These are phyloP conservation scores for Hypoxylon fragiforme DNA, from an alignment of 495 filamentous ascomycete genomes.

Conservation along the genomic window DNA sequence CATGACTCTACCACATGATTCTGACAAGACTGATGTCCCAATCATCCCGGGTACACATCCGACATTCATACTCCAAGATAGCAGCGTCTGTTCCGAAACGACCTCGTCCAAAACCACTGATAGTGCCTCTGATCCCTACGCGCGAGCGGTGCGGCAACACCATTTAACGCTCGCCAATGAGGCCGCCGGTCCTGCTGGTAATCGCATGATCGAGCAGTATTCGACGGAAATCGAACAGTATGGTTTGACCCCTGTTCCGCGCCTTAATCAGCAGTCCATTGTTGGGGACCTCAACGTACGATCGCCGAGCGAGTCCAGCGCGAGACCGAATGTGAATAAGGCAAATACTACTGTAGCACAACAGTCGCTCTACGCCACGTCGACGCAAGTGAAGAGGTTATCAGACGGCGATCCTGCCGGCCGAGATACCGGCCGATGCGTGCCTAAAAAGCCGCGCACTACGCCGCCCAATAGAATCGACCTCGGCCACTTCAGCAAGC, in stretches of 20 bases:
- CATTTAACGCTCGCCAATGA: neutral
- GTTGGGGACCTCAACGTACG: constrained; percentile 19
- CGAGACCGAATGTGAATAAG: constrained; percentile 13
- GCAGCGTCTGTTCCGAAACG: constrained; percentile 8
- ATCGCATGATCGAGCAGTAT: constrained; percentile 18
- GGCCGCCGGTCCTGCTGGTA: neutral
- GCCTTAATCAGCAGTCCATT: constrained; percentile 26
- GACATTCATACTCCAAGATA: constrained; percentile 27
- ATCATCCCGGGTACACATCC: constrained; percentile 22
- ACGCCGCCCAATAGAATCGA: constrained; percentile 38
- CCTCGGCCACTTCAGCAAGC: constrained; percentile 35
- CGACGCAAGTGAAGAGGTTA: constrained; percentile 29
- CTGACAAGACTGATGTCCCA: constrained; percentile 31
- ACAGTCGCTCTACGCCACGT: constrained; percentile 22
- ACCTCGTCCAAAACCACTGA: neutral
- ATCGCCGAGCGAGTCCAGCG: constrained; percentile 24
- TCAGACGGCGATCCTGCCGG: constrained; percentile 30
- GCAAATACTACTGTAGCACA: constrained; percentile 12
- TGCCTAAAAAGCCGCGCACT: constrained; percentile 32
- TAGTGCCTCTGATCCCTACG: neutral
- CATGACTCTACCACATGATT: constrained; percentile 37
- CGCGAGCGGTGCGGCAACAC: neutral
- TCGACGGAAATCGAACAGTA: constrained; percentile 34
- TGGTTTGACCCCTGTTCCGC: constrained; percentile 32
- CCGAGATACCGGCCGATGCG: constrained; percentile 18